Evolutionary conservation across 2,329 filamentous ascomycete species (phyloP), one percentile per base, ranked within the genome.

Genomic region (Aspergillus terreus): DNA sequence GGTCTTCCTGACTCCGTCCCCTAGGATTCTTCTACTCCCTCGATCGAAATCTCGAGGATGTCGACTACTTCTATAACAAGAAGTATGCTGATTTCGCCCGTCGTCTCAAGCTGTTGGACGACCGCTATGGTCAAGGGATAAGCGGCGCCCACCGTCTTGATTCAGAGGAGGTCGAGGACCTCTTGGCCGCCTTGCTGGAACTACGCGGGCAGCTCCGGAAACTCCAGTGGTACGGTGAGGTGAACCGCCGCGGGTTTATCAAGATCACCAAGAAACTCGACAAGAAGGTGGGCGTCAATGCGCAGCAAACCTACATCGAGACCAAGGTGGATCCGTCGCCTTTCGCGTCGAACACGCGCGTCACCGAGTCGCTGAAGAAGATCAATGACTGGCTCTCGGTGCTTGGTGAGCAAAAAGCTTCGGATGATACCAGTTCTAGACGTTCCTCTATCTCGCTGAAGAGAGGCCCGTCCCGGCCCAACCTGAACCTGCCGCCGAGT

Each of bases 231-330:
- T 99, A 97, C 68, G 92, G 92, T 46, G 92, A 97, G 73, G 92
- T 97, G 64, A 99, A 99, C 71, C 84, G 92, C 47, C 82, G 90
- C 58, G 94, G 94, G 2, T 99, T 99, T 65, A 84, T 95, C 70
- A 99, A 99, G 76, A 99, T 99, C 71, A 96, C 94, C 47, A 99
- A 99, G 78, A 99, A 99, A 74, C 78, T 96, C 43, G 94, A 99
- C 74, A 99, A 99, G 76, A 96, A 95, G 75, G 83, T 96, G 2
- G 81, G 83, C 43, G 83, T 85, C 3, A 82, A 85, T 46, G 86
- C 89, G 0, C 92, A 96, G 75, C 85, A 89, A 67, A 83, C 85
- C 52, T 99, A 97, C 66, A 80, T 99, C 53, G 84, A 88, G 38
- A 90, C 90, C 44, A 96, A 95, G 74, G 92, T 99, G 51, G 90